Base-by-base conservation (phyloP, 2,329 filamentous ascomycete genomes). In the Seiridium cupressi region DNA sequence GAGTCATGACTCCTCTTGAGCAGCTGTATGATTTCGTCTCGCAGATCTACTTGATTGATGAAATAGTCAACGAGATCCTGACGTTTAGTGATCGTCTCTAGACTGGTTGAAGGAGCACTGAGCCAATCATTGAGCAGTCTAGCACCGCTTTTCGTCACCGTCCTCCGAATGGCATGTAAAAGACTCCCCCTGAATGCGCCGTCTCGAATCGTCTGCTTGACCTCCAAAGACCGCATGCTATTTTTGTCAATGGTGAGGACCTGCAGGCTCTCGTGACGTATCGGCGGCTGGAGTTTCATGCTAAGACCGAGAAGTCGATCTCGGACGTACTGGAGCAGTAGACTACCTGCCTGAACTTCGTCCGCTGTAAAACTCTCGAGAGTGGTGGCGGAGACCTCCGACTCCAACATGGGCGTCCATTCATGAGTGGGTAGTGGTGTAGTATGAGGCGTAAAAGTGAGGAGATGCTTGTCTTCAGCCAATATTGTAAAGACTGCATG, bases 161-260 rank as follows among this genome's bases (percentile, higher is more conserved):
- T 99, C 57, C 89, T 86, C 61, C 93, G 87, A 57, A 98, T 84
- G n/a, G 92, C 90, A 75, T 98, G 93, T 44, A 99, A 78, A 48
- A 99, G 78, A 70, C 93, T 97, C 4, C 95, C 95, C 64, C 89
- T 88, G 44, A 90, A 89, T 26, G 83, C 76, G 3, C 90, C 88
- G 67, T 98, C 94, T 54, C 90, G 85, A 55, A 96, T 87, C 0
- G 95, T 98, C 71, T 88, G 87, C 65, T 92, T 88, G 65, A 99
- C 91, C 74, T 99, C 95, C 4, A 99, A 81, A 1, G 93, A 92
- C 61, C 91, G 85, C 76, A 99, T 83, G 65, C 90, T 97, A 70
- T 93, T 96, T 71, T 90, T 93, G 77, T 99, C 95, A 65, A 99
- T 96, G 55, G 79, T 84, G 91, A 99, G 95, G 64, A 90, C 87